Evolutionary conservation across 306 rosid genomes (phyloP).

Genomic region (Corylus heterophylla): DNA sequence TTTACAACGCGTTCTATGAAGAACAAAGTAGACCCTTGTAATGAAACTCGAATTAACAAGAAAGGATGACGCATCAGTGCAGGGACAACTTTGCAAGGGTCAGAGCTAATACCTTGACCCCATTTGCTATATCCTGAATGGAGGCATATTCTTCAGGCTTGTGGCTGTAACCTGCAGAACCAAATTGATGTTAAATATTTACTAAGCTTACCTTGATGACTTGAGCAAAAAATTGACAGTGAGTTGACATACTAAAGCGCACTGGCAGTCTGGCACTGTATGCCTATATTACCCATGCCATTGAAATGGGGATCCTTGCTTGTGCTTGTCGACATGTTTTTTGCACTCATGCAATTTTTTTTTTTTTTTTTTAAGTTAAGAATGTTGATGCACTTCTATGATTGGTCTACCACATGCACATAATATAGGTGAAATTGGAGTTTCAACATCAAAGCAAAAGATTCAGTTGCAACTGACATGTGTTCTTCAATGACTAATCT

Average conservation of each 20-base stretch:
- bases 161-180: slow-evolving; percentile 87
- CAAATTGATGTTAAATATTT: slow-evolving; percentile 20
- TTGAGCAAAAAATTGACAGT: neutral
- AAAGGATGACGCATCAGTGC: slow-evolving; percentile 37
- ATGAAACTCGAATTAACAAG: slow-evolving; percentile 5
- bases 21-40: neutral
- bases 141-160: slow-evolving; percentile 90
- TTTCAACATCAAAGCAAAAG: neutral
- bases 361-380: neutral
- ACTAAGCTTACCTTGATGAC: neutral
- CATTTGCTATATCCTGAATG: slow-evolving; percentile 71
- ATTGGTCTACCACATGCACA: neutral
- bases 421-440: neutral
- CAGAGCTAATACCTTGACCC: slow-evolving; percentile 80
- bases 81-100: slow-evolving; percentile 83
- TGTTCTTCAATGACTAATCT: neutral
- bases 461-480: slow-evolving; percentile 6
- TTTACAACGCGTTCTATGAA: neutral
- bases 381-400: slow-evolving; percentile 1
- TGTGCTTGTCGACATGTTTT: neutral
- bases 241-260: neutral
- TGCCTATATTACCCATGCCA: neutral
- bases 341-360: neutral
- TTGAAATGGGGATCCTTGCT: neutral
- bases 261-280: neutral